Evolutionary conservation across 176 grass and related monocot genomes (phyloP).

Genomic region (Triticum turgidum): DNA sequence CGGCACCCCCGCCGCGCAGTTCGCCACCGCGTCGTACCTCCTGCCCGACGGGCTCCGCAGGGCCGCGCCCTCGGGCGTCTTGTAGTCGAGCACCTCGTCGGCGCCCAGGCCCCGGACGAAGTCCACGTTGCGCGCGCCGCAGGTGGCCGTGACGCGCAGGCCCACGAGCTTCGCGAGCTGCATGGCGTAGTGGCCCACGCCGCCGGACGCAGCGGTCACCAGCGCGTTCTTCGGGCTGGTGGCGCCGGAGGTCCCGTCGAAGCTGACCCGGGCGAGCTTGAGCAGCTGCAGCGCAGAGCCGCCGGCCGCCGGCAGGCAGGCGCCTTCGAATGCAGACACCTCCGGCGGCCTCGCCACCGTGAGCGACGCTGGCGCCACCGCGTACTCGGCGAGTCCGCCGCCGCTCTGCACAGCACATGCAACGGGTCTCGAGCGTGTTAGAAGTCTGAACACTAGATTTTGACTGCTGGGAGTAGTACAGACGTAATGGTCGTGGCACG

Average conservation of each 20-base stretch:
- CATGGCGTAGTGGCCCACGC: conserved; percentile 81
- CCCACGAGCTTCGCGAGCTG: conserved; percentile 75
- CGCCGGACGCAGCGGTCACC: conserved; percentile 84
- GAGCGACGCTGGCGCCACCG: conserved; percentile 34
- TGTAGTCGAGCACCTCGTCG: conserved; percentile 81
- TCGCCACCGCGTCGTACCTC: conserved; percentile 63
- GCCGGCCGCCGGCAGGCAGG: conserved; percentile 52
- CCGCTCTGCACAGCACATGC: conserved; percentile 37
- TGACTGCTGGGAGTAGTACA: not conserved
- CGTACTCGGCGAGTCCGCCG: conserved; percentile 66
- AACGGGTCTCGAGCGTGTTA: not conserved
- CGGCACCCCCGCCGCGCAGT: conserved; percentile 57
- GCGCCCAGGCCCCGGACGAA: conserved; percentile 52
- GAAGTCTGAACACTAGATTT: not conserved
- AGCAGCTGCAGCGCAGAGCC: conserved; percentile 64
- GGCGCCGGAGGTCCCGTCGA: conserved; percentile 34
- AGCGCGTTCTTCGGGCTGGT: conserved; percentile 42
- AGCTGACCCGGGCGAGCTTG: conserved; percentile 44
- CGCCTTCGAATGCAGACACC: conserved; percentile 53
- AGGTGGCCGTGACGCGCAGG: conserved; percentile 71
- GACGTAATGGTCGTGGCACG: not conserved
- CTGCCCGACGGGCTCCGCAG: conserved; percentile 50
- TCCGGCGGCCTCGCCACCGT: conserved; percentile 57
- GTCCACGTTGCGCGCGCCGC: conserved; percentile 64
- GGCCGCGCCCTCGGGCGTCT: conserved; percentile 45